These are phyloP conservation scores for Mycosphaerella sp. DNA, from an alignment of 2,329 filamentous ascomycete genomes.

Conservation along the genomic window DNA sequence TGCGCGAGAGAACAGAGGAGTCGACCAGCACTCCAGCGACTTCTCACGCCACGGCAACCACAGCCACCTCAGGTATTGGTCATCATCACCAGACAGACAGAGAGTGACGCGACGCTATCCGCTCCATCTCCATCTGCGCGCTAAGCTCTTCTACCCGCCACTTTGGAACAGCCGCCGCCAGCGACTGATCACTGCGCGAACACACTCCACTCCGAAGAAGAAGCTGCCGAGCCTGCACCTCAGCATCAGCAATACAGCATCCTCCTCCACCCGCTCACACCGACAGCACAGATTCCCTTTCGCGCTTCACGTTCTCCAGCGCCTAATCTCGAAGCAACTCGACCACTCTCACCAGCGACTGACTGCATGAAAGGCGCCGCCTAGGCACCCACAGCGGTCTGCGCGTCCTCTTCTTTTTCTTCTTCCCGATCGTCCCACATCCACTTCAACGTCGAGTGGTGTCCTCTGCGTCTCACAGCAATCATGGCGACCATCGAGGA, in stretches of 20 bases:
- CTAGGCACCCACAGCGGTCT: slow-evolving; percentile 27
- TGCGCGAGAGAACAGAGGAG: no score
- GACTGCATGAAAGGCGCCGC: slow-evolving; percentile 26
- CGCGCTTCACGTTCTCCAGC: slow-evolving; percentile 4
- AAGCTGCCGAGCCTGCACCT: background rate
- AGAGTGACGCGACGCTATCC: no score
- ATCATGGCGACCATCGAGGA: slow-evolving; percentile 72
- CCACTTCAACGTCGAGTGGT: slow-evolving; percentile 22
- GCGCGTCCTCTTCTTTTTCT: slow-evolving; percentile 25
- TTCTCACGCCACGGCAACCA: no score
- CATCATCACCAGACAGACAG: no score
- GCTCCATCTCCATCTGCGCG: background rate
- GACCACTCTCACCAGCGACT: background rate
- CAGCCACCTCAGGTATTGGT: no score
- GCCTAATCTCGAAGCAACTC: slow-evolving; percentile 6
- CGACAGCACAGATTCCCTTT: background rate
- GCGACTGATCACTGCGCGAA: background rate
- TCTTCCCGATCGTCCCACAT: slow-evolving; percentile 18
- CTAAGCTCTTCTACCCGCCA: slow-evolving; percentile 1
- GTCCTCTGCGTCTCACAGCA: slow-evolving; percentile 18
- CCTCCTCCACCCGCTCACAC: slow-evolving; percentile 8
- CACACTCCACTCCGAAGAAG: background rate
- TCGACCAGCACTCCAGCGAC: no score
- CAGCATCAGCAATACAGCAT: background rate
- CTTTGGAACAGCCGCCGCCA: background rate